These are phyloP conservation scores for Tulasnella sp. DNA, from an alignment of 768 basidiomycete genomes.

Conservation along the genomic window DNA sequence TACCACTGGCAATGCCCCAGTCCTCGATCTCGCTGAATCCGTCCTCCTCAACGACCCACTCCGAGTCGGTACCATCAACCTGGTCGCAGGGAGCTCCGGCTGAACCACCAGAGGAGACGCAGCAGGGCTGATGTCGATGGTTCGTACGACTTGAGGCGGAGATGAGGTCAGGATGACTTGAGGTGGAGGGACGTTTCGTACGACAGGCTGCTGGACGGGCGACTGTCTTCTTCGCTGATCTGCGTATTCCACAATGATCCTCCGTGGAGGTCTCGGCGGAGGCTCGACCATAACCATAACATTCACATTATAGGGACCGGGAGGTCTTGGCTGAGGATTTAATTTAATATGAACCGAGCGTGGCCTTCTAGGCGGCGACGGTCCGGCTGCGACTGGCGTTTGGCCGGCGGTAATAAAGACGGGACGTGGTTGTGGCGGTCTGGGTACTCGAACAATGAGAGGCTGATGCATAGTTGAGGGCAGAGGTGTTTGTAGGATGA, in stretches of 20 bases:
- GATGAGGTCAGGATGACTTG: no score
- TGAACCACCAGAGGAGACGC: neutral
- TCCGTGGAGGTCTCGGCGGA: neutral
- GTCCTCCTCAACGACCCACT: neutral
- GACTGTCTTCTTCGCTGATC: neutral
- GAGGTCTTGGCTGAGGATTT: neutral
- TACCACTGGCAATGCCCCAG: neutral
- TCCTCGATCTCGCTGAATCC: neutral
- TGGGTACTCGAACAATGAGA: neutral
- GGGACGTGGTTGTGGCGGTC: neutral
- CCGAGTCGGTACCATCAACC: neutral
- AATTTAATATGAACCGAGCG: neutral
- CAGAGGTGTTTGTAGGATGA: neutral
- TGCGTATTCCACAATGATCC: neutral
- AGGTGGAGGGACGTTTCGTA: no score
- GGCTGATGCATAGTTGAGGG: neutral
- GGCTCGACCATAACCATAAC: neutral
- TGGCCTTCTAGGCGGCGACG: neutral
- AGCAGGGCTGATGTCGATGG: neutral
- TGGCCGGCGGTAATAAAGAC: neutral
- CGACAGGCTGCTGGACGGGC: neutral
- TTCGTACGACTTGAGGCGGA: neutral
- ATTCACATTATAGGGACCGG: neutral
- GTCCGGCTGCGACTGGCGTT: neutral
- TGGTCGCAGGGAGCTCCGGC: neutral